These are phyloP conservation scores for Pezicula radicicola DNA, from an alignment of 2,329 filamentous ascomycete genomes.

Conservation along the genomic window DNA sequence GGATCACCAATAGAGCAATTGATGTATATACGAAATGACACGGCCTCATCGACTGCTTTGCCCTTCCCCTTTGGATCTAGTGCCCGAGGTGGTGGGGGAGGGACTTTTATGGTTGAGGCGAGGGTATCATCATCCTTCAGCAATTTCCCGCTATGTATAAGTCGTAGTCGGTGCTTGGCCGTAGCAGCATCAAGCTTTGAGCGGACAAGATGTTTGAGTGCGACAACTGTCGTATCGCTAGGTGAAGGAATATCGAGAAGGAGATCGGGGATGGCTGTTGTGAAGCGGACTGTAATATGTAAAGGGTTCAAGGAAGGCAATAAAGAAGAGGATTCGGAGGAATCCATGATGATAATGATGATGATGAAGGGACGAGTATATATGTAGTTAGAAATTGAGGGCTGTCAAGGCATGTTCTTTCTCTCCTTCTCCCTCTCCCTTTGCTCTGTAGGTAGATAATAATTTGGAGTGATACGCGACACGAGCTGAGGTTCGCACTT, in stretches of 20 bases:
- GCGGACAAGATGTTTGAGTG: slow-evolving; percentile 81
- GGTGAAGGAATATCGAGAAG: slow-evolving; percentile 72
- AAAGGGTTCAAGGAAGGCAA: slow-evolving; percentile 40
- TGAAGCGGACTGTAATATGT: slow-evolving; percentile 87
- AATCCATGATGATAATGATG: neutral
- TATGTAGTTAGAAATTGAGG: neutral
- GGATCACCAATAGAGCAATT: slow-evolving; percentile 88
- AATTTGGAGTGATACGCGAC: too few species aligned
- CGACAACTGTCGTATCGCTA: slow-evolving; percentile 66
- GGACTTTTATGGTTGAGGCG: slow-evolving; percentile 62
- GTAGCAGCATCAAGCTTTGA: slow-evolving; percentile 60
- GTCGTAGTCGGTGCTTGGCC: slow-evolving; percentile 70
- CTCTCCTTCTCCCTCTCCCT: too few species aligned
- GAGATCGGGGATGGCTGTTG: slow-evolving; percentile 78
- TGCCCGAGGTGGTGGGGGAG: slow-evolving; percentile 45
- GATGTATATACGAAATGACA: slow-evolving; percentile 67
- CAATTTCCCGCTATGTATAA: slow-evolving; percentile 88
- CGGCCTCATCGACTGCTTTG: slow-evolving; percentile 56
- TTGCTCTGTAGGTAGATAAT: too few species aligned
- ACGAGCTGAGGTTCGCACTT: too few species aligned
- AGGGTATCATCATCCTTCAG: slow-evolving; percentile 73
- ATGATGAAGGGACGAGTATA: too few species aligned
- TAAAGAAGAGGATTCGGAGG: neutral
- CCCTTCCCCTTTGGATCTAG: slow-evolving; percentile 55
- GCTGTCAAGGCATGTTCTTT: too few species aligned